These are phyloP conservation scores for Fragaria ananassa DNA, from an alignment of 306 rosid species.

Conservation along the genomic window DNA sequence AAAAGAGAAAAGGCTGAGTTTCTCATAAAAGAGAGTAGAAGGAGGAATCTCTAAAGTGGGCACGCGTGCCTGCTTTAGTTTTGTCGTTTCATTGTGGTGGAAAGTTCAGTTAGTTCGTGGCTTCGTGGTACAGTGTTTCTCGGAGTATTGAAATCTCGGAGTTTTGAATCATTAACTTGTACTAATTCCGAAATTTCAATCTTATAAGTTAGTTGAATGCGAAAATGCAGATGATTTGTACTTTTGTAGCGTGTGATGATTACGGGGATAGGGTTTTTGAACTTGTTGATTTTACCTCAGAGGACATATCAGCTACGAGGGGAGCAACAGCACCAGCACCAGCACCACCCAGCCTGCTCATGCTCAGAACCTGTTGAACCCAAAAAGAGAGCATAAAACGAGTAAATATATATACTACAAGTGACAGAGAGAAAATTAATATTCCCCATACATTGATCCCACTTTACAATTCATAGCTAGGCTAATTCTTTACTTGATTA, in stretches of 20 bases:
- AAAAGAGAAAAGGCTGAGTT: background rate
- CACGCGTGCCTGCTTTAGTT: constrained; percentile 74
- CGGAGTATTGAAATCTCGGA: background rate
- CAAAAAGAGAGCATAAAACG: background rate
- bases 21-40: constrained; percentile 8
- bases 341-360: constrained; percentile 99
- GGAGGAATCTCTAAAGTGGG: constrained; percentile 65
- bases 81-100: constrained; percentile 66
- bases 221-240: too few relatives aligned
- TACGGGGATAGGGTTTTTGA: background rate
- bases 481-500: background rate
- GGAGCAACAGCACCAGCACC: constrained; percentile 87
- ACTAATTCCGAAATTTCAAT: background rate
- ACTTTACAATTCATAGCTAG: background rate
- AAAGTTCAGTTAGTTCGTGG: background rate
- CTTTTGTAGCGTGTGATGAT: background rate
- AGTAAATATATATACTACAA: background rate
- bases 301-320: constrained; percentile 70
- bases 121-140: too few relatives aligned
- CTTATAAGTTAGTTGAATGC: background rate
- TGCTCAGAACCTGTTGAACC: constrained; percentile 75
- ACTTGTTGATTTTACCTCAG: constrained; percentile 48
- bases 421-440: background rate
- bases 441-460: background rate
- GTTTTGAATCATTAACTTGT: too few relatives aligned